A percentile compares a stretch with the other conserved stretches of the same genome.
These are phyloP conservation scores for Fusarium cyanostomum DNA, from an alignment of 2,329 filamentous ascomycete genomes.

Conservation along the genomic window DNA sequence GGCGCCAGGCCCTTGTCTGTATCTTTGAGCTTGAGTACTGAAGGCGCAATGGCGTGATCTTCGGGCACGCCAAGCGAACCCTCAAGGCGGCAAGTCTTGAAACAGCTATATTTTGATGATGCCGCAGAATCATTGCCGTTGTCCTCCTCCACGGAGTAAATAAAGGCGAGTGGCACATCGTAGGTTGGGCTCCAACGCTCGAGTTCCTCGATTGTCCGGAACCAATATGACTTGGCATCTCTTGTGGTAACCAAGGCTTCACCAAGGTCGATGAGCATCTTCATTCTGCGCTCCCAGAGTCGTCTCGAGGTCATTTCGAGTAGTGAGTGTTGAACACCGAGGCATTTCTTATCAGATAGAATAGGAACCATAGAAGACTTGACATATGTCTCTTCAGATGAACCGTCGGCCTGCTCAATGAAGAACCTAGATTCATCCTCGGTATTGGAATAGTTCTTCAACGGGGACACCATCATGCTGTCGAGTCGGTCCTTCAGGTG, in stretches of 20 bases:
- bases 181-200: slow-evolving; percentile 55
- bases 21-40: slow-evolving; percentile 49
- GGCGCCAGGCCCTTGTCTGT: slow-evolving; percentile 51
- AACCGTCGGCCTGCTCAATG: slow-evolving; percentile 53
- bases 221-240: slow-evolving; percentile 60
- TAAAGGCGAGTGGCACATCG: slow-evolving; percentile 61
- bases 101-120: slow-evolving; percentile 43
- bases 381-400: slow-evolving; percentile 58
- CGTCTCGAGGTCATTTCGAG: slow-evolving; percentile 58
- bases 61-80: slow-evolving; percentile 58
- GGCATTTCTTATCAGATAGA: slow-evolving; percentile 51
- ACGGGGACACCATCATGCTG: slow-evolving; percentile 41
- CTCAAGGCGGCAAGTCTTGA: slow-evolving; percentile 54
- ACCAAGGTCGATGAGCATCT: slow-evolving; percentile 60
- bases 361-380: slow-evolving; percentile 60
- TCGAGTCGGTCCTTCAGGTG: slow-evolving; percentile 58
- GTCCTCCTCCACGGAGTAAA: slow-evolving; percentile 60
- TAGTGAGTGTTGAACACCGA: slow-evolving; percentile 60
- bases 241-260: slow-evolving; percentile 55
- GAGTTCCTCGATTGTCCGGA: slow-evolving; percentile 55
- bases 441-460: slow-evolving; percentile 46
- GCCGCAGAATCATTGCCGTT: slow-evolving; percentile 40
- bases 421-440: slow-evolving; percentile 59
- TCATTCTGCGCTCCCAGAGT: slow-evolving; percentile 59
- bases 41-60: slow-evolving; percentile 54